Evolutionary conservation across 805 yeast genomes (phyloP).

Genomic region (Candida silvicultrix): DNA sequence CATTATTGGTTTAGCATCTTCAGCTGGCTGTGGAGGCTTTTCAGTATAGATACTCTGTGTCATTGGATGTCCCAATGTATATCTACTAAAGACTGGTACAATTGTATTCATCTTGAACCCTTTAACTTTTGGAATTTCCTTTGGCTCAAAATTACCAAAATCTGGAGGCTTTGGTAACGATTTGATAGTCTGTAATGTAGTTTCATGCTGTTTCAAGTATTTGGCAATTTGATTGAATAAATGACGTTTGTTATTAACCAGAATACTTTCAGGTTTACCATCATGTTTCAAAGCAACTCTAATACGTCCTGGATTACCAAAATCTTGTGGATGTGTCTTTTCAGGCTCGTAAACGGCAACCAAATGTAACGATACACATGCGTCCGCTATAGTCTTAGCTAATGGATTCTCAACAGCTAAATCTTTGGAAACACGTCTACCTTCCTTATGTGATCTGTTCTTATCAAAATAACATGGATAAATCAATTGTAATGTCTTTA

Average conservation of each 20-base stretch:
- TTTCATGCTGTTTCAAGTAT: constrained; percentile 60
- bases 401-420: constrained; percentile 81
- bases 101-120: constrained; percentile 83
- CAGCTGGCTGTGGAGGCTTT: constrained; percentile 37
- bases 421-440: constrained; percentile 70
- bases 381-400: constrained; percentile 78
- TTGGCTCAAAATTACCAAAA: constrained; percentile 45
- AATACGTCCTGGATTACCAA: constrained; percentile 96
- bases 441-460: constrained; percentile 67
- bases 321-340: constrained; percentile 92
- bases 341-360: constrained; percentile 59
- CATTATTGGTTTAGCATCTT: constrained; percentile 22
- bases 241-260: constrained; percentile 53
- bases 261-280: constrained; percentile 31
- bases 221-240: constrained; percentile 54
- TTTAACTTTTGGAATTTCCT: constrained; percentile 67
- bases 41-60: constrained; percentile 61
- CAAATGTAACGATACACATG: constrained; percentile 35
- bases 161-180: constrained; percentile 65
- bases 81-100: constrained; percentile 81
- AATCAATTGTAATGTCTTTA: constrained; percentile 63
- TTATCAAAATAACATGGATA: constrained; percentile 93
- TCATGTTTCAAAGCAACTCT: constrained; percentile 60
- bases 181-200: constrained; percentile 57
- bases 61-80: constrained; percentile 79